phyloP scores from a whole-genome alignment of 1,139 yeast genomes.

The Blastobotrys proliferans region DNA sequence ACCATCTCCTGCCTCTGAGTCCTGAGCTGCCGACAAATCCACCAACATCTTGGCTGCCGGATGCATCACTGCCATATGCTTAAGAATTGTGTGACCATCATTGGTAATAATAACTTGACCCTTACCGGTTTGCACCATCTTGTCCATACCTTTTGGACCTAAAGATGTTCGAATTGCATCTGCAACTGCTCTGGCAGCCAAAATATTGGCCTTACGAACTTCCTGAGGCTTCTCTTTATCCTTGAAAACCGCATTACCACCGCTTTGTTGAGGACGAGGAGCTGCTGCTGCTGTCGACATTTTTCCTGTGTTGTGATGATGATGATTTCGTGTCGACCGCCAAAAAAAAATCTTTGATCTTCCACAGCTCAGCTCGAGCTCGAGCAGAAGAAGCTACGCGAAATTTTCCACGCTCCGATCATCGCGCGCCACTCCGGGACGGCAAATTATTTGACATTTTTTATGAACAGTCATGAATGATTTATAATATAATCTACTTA shows the following conservation, averaged over 20 bases:
- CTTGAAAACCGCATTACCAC: conserved; percentile 85
- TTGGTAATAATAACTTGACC: conserved; percentile 95
- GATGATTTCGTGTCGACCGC: not conserved
- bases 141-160: conserved; percentile 99
- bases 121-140: conserved; percentile 85
- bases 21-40: conserved; percentile 96
- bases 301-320: conserved; percentile 2
- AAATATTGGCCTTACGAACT: conserved; percentile 86
- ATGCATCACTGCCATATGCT: conserved; percentile 92
- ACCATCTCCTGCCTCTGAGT: conserved; percentile 98
- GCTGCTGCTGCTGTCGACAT: conserved; percentile 25
- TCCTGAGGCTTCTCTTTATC: conserved; percentile 97
- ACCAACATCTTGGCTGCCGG: conserved; percentile 99
- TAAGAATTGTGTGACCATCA: conserved; percentile 93
- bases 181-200: conserved; percentile 96
- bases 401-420: no score
- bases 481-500: not conserved
- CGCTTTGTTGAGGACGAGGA: conserved; percentile 31
- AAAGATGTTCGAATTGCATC: conserved; percentile 96
- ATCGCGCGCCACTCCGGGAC: no score
- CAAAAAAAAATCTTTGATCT: conserved; percentile 3
- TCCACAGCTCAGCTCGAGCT: not conserved
- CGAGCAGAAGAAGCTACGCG: conserved; percentile 1
- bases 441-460: no score
- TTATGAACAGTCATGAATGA: not conserved